Conservation (phyloP, 176 grass and related monocot species). For the bread wheat (Triticum aestivum) region IWGSC_CS_RefSeq_v2.1 NC_057798.1:229475519-229476018, state of each 20-base stretch:
- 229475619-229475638: neutral
- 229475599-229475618: neutral
- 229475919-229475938: conserved; percentile 8
- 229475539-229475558: neutral
- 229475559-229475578: too few relatives aligned
- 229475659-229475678: neutral
- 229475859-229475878: neutral
- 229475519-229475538: neutral
- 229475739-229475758: neutral
- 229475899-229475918: neutral
- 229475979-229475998: neutral
- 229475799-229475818: neutral
- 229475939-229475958: neutral
- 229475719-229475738: neutral
- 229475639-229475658: neutral
- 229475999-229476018: neutral
- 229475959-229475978: neutral
- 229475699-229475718: neutral
- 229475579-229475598: neutral
- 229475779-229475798: neutral
- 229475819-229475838: neutral
- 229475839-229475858: neutral
- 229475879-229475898: neutral
- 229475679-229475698: neutral
- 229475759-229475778: neutral